Base-by-base conservation (phyloP, 2,329 filamentous ascomycete species). In the Paramyrothecium roridum region DNA sequence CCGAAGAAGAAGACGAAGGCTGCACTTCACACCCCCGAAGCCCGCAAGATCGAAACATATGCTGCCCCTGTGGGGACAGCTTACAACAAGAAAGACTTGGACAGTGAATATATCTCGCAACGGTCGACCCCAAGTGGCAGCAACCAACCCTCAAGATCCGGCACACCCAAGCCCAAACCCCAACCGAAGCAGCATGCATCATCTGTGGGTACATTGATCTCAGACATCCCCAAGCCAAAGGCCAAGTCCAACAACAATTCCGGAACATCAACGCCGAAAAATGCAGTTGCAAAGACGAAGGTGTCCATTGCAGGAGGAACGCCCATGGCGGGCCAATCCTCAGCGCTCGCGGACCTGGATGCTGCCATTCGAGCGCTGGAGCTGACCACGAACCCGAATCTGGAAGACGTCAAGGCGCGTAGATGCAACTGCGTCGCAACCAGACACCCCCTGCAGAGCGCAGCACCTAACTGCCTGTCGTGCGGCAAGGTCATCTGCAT, bases 401-500 rank as follows among this genome's bases (percentile, higher is more conserved):
- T 92, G 22, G 73, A 79, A 43, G 76, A 75, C 8, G 60, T 61
- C 3, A 79, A 81, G 57, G 77, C 85, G 23, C 83, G 89, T 8
- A 86, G 85, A 54, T 99, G 95, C 72, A 89, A 89, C 64, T 99
- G 95, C 70, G 91, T 96, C 66, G 95, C 90, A 0, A 86, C 89
- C 0, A 84, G 90, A 2, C 95, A 99, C 70, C 90, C 93, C 1
- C 82, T 98, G 3, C 88, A 97, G 48, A 85, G 85, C n/a, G 92
- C 93, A 1, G 92, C 93, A 0, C 95, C 95, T 1, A 99, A 98
- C 69, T 99, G 95, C 68, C 76, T 96, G 17, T 87, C 83, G 48
- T 99, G 95, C 65, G 95, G 95, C 56, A 98, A 98, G 70, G 91
- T 99, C 13, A 88, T 98, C 54, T 99, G 95, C 70, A 85, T 96